Evolutionary conservation across 345 rosid genomes (phyloP), one percentile per base, ranked within the genome.

Genomic region (Brassica juncea): DNA sequence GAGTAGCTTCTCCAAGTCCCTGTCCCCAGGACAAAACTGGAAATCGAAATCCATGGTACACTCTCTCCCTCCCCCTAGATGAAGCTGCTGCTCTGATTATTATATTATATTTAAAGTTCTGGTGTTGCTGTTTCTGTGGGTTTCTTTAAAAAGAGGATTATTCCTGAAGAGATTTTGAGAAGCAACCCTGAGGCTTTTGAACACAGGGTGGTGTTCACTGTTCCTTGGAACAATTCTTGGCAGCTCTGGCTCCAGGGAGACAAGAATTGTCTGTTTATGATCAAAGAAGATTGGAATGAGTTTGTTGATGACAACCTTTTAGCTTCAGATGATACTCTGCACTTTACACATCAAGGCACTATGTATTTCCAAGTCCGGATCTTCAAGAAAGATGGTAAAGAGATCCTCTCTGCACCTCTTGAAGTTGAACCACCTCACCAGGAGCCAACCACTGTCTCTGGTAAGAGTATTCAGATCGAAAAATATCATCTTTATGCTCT

Each of bases 281-380:
- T 16, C 0, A 14, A 80, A 80, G 61, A 80, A 74, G 75, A 74
- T n/a, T 80, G 82, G 82, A 16, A 80, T 61, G 79, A 62, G 49
- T 80, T 80, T 74, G 79, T 80, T 0, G 67, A 74, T 54, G 71
- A 69, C 30, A 80, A 80, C 30, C 21, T 7, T 5, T 52, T 80
- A 68, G 35, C 35, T 19, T 58, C 75, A 0, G 44, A 28, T 14
- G 35, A 74, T 52, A 62, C 2, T 0, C 8, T 80, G 71, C 2
- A 54, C 52, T 68, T 80, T 31, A 54, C 37, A 27, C 75, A 80
- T 37, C 27, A 80, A 12, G 15, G 74, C 1, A 8, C 75, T 0
- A 62, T 69, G 75, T 19, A 16, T 68, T n/a, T 80, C 42, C 6
- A 69, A 34, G 71, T 69, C 4, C 19, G 4, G 0, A 68, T 80